Evolutionary conservation across 129 eudicot genomes (phyloP), one percentile per base, ranked within the genome.

Genomic region (Flaveria linearis): DNA sequence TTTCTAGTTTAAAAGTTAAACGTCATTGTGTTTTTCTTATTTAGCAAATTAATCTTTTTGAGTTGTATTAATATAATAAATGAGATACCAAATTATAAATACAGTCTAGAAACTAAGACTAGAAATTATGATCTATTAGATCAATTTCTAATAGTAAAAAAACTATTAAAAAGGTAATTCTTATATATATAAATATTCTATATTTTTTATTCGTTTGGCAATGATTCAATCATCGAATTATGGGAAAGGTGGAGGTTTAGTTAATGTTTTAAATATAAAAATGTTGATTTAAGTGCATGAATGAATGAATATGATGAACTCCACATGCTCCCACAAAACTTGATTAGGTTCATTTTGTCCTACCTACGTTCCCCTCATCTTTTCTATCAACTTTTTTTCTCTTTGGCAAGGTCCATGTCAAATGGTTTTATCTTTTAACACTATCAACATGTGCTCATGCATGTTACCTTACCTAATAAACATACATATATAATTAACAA

Each of bases 391-490:
- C 42, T 69, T 46, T 41, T 69, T 69, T 16, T 49, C 47, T 25
- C 8, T 16, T 68, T 22, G 25, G 22, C 22, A 4, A 7, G 56
- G 61, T n/a, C 25, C 50, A 45, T 46, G 57, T 60, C 78, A 60
- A 42, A 61, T 60, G 12, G 2, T 57, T 57, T 10, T 22, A 74
- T 58, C 57, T 22, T 73, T 60, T 36, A 75, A 18, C 47, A 64
- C 18, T 45, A 41, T 26, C 45, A 51, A 52, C 26, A 65, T 51
- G 80, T 76, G 80, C 55, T 65, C 11, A 66, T 65, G 80, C 80
- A 66, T 66, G 80, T 76, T 76, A 76, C 80, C 53, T 41, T n/a
- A 47, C 73, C 65, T 66, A 76, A 76, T 65, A 76, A 64, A 76
- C 28, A 57, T 18, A 26, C 14, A 9, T 10, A 12, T 26, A 65